Percentiles rank a stretch among this genome's conserved stretches.
Evolutionary conservation across 371 early-diverging fungal species (phyloP).

Genomic region (Mucor irregularis): DNA sequence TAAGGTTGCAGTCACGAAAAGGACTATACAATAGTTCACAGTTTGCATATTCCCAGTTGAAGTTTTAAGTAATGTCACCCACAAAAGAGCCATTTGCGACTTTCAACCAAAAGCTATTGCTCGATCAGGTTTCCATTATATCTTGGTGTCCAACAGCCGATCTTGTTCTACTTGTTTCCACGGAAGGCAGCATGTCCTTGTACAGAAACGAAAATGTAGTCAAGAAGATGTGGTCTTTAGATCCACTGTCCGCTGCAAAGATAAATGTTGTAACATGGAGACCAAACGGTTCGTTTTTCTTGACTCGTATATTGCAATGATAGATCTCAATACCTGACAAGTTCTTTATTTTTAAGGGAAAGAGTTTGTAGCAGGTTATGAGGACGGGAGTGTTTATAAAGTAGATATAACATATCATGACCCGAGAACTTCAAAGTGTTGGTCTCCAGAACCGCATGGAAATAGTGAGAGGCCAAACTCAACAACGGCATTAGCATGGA

Average conservation of each 20-base stretch:
- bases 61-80: no score
- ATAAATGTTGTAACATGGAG: constrained; percentile 17
- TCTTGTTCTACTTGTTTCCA: constrained; percentile 21
- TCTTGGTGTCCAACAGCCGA: constrained; percentile 28
- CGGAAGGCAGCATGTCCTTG: constrained; percentile 1
- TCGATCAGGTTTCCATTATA: constrained; percentile 7
- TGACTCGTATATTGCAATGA: no score
- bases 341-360: constrained; percentile 12
- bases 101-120: constrained; percentile 1
- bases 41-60: no score
- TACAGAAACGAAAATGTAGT: constrained; percentile 6
- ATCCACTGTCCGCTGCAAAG: not conserved
- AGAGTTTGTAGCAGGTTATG: constrained; percentile 21
- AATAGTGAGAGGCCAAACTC: no score
- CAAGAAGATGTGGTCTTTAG: constrained; percentile 11
- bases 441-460: not conserved
- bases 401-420: constrained; percentile 9
- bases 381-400: constrained; percentile 18
- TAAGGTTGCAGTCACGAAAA: no score
- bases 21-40: no score
- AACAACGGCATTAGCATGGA: constrained; percentile 12
- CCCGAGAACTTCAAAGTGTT: constrained; percentile 8
- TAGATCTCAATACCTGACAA: not conserved
- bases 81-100: not conserved
- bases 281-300: constrained; percentile 17